Evolutionary conservation across 2,329 filamentous ascomycete species (phyloP).

Genomic region (Pseudofabraea citricarpa): DNA sequence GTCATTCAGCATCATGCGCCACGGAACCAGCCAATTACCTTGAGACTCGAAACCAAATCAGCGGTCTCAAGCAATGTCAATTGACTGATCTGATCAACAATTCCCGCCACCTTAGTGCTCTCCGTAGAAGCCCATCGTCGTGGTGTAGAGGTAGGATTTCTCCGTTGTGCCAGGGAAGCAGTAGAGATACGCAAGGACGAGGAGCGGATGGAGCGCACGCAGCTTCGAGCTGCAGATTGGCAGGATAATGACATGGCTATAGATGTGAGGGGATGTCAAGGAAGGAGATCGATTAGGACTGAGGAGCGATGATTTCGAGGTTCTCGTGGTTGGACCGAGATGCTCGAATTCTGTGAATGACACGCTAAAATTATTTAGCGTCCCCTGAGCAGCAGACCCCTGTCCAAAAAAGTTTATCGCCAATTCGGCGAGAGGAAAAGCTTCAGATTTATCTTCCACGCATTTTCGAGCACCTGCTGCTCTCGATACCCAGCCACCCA

Average conservation of each 20-base stretch:
- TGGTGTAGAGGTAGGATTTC: slow-evolving; percentile 39
- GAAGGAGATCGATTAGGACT: slow-evolving; percentile 3
- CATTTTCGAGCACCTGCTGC: no score
- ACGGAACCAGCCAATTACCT: no score
- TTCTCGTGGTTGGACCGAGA: slow-evolving; percentile 8
- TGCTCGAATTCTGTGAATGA: slow-evolving; percentile 1
- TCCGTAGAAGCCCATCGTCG: slow-evolving; percentile 89
- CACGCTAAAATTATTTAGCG: slow-evolving; percentile 7
- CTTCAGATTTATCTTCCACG: slow-evolving; percentile 6
- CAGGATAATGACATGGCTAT: slow-evolving; percentile 57
- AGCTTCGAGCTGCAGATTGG: slow-evolving; percentile 60
- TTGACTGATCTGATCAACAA: slow-evolving; percentile 98
- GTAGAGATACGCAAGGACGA: slow-evolving; percentile 41
- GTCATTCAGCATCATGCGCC: slow-evolving; percentile 10
- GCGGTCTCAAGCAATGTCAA: slow-evolving; percentile 97
- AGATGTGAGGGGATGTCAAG: slow-evolving; percentile 15
- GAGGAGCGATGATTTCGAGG: slow-evolving; percentile 4
- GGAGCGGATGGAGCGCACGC: slow-evolving; percentile 56
- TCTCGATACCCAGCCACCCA: no score
- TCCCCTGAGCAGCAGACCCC: not conserved
- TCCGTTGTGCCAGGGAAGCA: slow-evolving; percentile 39
- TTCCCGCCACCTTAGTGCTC: slow-evolving; percentile 89
- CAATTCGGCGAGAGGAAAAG: slow-evolving; percentile 14
- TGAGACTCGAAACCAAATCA: slow-evolving; percentile 88
- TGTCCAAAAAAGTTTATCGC: slow-evolving; percentile 9